Base-by-base conservation (phyloP, 768 basidiomycete species). In the Galerina sulciceps region DNA sequence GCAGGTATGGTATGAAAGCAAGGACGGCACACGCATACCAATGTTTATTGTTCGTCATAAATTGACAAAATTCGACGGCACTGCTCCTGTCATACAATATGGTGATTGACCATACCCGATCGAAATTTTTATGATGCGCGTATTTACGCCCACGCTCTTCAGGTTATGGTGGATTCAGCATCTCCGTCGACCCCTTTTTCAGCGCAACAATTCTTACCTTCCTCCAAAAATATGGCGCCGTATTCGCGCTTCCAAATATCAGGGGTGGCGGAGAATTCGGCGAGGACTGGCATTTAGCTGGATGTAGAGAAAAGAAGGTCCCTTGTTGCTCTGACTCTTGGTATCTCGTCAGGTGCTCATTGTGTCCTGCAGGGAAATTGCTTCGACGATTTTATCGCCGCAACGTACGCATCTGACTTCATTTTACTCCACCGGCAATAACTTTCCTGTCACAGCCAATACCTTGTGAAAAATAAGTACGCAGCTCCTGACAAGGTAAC, bases 1-100 rank as follows among this genome's bases (percentile, higher is more conserved):
- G 35, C 58, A 86, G 82, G 88, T 92, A 17, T 94, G 92, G 88
- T 94, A 87, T 66, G 70, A 78, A 17, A 87, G 86, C 72, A 90
- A 88, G 70, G 93, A 94, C 66, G 90, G 90, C 1, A 93, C 90
- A 5, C 82, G 79, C 53, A 77, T 94, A 36, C 93, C 93, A 1
- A 93, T 94, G 92, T 94, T 93, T 67, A 81, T 94, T 60, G 89
- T 93, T 18, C 82, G 86, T 46, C 90, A 90, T 68, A 88, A 88
- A 69, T 81, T 78, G 37, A 90, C 88, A 3, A 75, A 80, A 59
- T 78, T 84, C 41, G 89, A 93, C 59, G 91, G 91, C 14, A 88
- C 86, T 0, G 90, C 91, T 0, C 85, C 92, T 14, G 88, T 84
- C 0, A 76, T 93, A 31, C 90, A 92, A 69, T 94, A 91, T 57